Conservation (phyloP, 2,329 filamentous ascomycete species). For the Clarireedia hainanense region DNA sequence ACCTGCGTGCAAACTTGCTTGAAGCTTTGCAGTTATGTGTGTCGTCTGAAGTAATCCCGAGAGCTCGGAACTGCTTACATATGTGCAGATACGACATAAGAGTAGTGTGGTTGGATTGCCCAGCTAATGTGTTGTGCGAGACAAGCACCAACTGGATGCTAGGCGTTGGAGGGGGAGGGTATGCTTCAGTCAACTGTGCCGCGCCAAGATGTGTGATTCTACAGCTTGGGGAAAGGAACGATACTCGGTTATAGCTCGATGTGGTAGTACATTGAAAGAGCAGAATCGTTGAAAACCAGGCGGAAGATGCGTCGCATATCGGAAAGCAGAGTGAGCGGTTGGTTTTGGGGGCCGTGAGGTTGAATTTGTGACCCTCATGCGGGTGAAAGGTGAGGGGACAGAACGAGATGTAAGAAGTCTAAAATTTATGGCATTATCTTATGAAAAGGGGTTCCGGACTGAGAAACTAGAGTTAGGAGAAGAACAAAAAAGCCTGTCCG, state of each 20-base stretch:
- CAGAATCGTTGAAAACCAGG: not conserved
- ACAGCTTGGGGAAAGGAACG: not conserved
- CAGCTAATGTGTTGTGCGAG: not conserved
- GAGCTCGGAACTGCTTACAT: not conserved
- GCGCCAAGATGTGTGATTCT: not conserved
- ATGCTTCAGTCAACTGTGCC: not conserved
- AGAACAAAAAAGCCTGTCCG: not conserved
- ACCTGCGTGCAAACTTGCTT: not conserved
- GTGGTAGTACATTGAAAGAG: not conserved
- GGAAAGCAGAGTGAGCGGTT: not conserved
- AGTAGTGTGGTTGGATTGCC: too few relatives aligned
- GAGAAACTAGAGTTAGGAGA: not conserved
- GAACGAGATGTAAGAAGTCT: not conserved
- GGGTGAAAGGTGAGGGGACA: not conserved
- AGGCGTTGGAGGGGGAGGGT: too few relatives aligned
- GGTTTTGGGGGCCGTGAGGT: not conserved
- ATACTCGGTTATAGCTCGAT: not conserved
- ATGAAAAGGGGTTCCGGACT: not conserved
- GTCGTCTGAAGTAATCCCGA: not conserved
- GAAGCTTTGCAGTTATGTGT: not conserved
- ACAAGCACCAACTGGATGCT: not conserved
- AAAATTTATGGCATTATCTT: not conserved
- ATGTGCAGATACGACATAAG: too few relatives aligned
- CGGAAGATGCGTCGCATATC: not conserved
- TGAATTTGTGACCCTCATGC: not conserved